Base-by-base conservation (phyloP, 805 yeast species). In the Barnettozyma siamensis region DNA sequence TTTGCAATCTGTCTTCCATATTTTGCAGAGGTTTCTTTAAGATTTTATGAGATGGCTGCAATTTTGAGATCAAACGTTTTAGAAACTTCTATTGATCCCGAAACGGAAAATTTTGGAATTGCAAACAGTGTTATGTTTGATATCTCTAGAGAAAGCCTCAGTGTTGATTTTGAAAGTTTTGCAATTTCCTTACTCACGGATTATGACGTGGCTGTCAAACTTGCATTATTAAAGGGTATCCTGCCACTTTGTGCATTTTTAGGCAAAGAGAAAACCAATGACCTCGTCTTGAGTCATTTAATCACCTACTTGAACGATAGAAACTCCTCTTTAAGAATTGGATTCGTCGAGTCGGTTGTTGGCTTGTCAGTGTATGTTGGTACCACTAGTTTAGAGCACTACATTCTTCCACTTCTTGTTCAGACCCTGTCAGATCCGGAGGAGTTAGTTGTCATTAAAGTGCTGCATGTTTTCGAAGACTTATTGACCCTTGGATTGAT, bases 291-390 rank as follows among this genome's bases (percentile, higher is more conserved):
- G 35, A 88, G 96, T 34, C 98, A 93, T 65, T 66, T 89, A 42
- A 89, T 93, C 33, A 89, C 98, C 0, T 93, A 88, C 55, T 64
- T 93, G 47, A 93, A 93, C 59, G 96, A 89, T 55, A 72, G 78
- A 41, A 78, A 80, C 53, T 65, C 82, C 0, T 72, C 77, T 17
- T 65, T 93, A 18, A 69, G 94, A 44, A 64, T 84, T 23, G 78
- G 80, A 5, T 80, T 93, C 51, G 79, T 91, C 29, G 73, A 78
- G 32, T 72, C 88, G 7, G 75, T 89, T 10, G 72, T 88, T 2
- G 78, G 82, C 1, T 68, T 93, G 9, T 83, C 95, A 0, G 76
- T 88, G 4, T 83, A 78, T 55, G 78, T 89, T 13, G 99, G 99
- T 0, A 76, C 80, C 0, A 70, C 85, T 0, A 76, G 93, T 30